These are phyloP conservation scores for Metschnikowia lochheadii DNA, from an alignment of 805 yeast genomes.

Conservation along the genomic window DNA sequence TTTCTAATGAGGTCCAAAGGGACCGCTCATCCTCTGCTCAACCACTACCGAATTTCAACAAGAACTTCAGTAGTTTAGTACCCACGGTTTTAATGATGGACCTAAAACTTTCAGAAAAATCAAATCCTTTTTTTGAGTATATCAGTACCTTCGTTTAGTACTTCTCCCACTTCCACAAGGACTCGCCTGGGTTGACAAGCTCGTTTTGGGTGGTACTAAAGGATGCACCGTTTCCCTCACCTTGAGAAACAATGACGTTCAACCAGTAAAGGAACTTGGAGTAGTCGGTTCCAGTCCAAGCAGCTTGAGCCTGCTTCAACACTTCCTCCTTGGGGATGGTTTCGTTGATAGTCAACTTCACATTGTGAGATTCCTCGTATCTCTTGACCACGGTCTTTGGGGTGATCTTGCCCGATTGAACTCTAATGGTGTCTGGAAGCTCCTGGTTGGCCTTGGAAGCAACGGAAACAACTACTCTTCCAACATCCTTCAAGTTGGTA, in stretches of 20 bases:
- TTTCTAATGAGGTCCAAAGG: no score
- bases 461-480: conserved; percentile 38
- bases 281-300: conserved; percentile 22
- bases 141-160: conserved; percentile 13
- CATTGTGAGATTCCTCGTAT: conserved; percentile 39
- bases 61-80: no score
- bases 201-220: conserved; percentile 35
- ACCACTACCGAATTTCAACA: no score
- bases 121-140: no score
- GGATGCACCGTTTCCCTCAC: conserved; percentile 36
- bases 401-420: conserved; percentile 39
- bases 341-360: conserved; percentile 16
- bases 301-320: conserved; percentile 26
- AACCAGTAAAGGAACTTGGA: conserved; percentile 37
- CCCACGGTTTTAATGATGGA: no score
- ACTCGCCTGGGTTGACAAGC: conserved; percentile 43
- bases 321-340: conserved; percentile 20
- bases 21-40: no score
- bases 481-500: conserved; percentile 36
- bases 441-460: conserved; percentile 28
- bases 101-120: no score
- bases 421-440: conserved; percentile 43
- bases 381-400: conserved; percentile 34
- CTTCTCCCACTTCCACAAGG: conserved; percentile 42
- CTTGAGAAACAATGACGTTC: conserved; percentile 28